Base-by-base conservation (phyloP, 1,139 yeast genomes). In the Taphrina confusa region DNA sequence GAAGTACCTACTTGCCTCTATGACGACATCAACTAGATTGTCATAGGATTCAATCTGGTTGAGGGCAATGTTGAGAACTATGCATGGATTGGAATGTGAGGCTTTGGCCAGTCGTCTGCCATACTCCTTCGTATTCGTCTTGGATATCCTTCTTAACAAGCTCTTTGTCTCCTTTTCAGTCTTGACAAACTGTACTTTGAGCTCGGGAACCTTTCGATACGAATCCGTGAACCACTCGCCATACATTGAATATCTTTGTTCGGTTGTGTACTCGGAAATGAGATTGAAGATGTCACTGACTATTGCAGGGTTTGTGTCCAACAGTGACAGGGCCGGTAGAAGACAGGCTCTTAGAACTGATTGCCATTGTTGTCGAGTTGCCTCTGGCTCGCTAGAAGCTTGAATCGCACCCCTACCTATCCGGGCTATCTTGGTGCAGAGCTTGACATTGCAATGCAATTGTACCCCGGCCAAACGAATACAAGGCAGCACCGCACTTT, bases 151-250 rank as follows among this genome's bases (percentile, higher is more conserved):
- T 69, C 92, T 91, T 65, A 94, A 75, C 1, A 86, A 80, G 67
- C 84, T 85, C 68, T 86, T 90, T 1, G 96, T 88, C 36, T 85
- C 82, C 68, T 87, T 89, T 70, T 87, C 96, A 0, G 95, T 87
- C 62, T 76, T 80, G 23, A 82, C 80, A 57, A 82, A 82, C 8
- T 87, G 84, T 46, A 84, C 75, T 66, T 84, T 85, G 4, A 89
- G 76, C 20, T 77, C 77, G 0, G 83, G 78, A 57, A 81, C 78
- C 63, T 79, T 81, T 67, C 84, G 85, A 2, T 76, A 72, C 22
- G 75, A 68, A 27, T 82, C 80, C 8, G 79, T 75, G n/a, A 80
- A 79, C 73, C 90, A 79, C 66, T 91, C 97, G 46, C 96, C 95
- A 70, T 92, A 94, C 25, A 92, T 73, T 61, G 86, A 82, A 71